Evolutionary conservation across 2,329 filamentous ascomycete genomes (phyloP).

Genomic region (Xylaria sp.): DNA sequence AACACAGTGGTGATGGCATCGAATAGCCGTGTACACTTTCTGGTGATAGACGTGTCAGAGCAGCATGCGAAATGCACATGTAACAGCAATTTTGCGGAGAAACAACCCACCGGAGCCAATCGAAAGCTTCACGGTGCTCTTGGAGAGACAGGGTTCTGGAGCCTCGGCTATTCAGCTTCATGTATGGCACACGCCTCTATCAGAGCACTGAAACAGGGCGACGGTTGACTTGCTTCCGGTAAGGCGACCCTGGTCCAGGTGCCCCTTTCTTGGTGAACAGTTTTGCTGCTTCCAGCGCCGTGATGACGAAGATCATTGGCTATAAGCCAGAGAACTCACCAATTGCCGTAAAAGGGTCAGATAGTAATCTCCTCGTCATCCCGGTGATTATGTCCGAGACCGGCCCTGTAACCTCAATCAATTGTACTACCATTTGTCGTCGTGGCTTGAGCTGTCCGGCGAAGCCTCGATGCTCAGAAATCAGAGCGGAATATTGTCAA

Average conservation of each 20-base stretch:
- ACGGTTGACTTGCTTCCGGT: slow-evolving; percentile 31
- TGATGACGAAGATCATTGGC: slow-evolving; percentile 18
- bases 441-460: background rate
- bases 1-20: slow-evolving; percentile 15
- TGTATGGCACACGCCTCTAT: slow-evolving; percentile 25
- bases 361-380: background rate
- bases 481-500: background rate
- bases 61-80: slow-evolving; percentile 26
- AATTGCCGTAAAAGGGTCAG: background rate
- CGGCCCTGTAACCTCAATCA: slow-evolving; percentile 1
- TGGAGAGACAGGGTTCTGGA: slow-evolving; percentile 25
- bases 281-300: background rate
- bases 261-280: slow-evolving; percentile 9
- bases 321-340: background rate
- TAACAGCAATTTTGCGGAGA: slow-evolving; percentile 34
- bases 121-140: slow-evolving; percentile 15
- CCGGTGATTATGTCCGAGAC: slow-evolving; percentile 1
- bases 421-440: background rate
- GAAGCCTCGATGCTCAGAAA: background rate
- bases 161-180: slow-evolving; percentile 32
- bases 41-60: slow-evolving; percentile 18
- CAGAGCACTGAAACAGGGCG: slow-evolving; percentile 29
- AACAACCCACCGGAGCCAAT: slow-evolving; percentile 28
- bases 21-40: slow-evolving; percentile 6
- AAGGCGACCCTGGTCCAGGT: slow-evolving; percentile 35